Conservation (phyloP, 305 asterid genomes). For the Stenogyne calaminthoides region DNA sequence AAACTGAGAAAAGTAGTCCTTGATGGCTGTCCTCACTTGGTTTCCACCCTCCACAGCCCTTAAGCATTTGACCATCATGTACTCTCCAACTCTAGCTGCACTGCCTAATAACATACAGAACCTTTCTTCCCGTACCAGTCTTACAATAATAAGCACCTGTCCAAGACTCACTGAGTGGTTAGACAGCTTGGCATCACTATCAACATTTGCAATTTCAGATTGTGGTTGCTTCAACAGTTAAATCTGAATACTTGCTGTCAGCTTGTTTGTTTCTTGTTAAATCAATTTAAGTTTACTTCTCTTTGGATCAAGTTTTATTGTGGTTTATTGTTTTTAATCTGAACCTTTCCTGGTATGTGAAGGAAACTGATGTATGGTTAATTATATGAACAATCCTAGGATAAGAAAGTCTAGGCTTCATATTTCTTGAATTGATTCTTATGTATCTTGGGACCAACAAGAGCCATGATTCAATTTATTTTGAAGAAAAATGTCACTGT, state of each 20-base stretch:
- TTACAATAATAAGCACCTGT: constrained; percentile 35
- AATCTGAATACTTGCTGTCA: neutral
- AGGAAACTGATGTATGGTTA: too few species aligned
- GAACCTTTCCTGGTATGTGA: neutral
- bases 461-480: too few species aligned
- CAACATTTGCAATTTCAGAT: constrained; percentile 37
- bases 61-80: constrained; percentile 33
- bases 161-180: constrained; percentile 40
- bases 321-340: neutral
- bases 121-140: constrained; percentile 31
- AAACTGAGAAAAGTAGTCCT: constrained; percentile 28
- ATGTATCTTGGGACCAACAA: too few species aligned
- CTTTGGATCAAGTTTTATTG: neutral
- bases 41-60: constrained; percentile 22
- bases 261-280: neutral
- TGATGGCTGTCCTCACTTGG: constrained; percentile 30
- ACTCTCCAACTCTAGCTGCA: constrained; percentile 32
- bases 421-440: too few species aligned
- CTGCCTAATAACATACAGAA: constrained; percentile 20
- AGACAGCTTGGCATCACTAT: constrained; percentile 35
- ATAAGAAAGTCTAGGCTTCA: too few species aligned
- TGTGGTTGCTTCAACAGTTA: constrained; percentile 32
- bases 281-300: neutral
- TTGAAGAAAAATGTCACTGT: too few species aligned
- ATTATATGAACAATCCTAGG: too few species aligned